Evolutionary conservation across 345 rosid genomes (phyloP), one percentile per base, ranked within the genome.

Genomic region (Corchorus olitorius): DNA sequence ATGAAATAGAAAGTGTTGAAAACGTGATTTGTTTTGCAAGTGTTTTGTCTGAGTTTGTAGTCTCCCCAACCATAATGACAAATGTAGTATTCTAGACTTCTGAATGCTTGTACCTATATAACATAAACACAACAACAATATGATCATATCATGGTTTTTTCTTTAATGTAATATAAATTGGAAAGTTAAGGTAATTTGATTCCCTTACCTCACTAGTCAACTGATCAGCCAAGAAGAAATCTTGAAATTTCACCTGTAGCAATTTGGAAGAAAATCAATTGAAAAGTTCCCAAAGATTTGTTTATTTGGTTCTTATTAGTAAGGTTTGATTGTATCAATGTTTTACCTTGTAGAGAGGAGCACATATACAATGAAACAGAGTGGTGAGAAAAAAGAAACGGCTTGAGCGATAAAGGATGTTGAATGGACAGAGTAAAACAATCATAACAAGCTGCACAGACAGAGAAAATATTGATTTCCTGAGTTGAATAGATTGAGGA

Each of bases 31-130:
- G 37, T 0, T 8, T 53, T 81, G 76, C 96, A 91, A 15, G 53
- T 78, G 84, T 83, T 84, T 14, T n/a, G 33, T 66, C 92, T 80
- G 15, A 2, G 80, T 76, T 43, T 80, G 60, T 73, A 81, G 77
- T 89, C 89, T 75, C 92, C 93, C 96, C 90, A 88, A 8, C 87
- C 89, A 60, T 88, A 89, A 79, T 91, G 83, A 77, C 96, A 91
- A 5, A 91, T 58, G 62, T 88, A 91, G 78, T 88, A 91, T 82
- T 89, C 86, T 67, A 91, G 20, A 78, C 91, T 91, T 78, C 93
- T 87, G 2, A 91, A 48, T 13, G 93, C 91, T 88, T 91, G 92
- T 41, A 89, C 93, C 94, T 88, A 35, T 88, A 35, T 27, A 27
- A 27, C 27, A 27, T 27, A 27, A 27, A 58, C 76, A 37, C 20